Evolutionary conservation across 2,329 filamentous ascomycete species (phyloP), one percentile per base, ranked within the genome.

Genomic region (Atkinsonella hypoxylon): DNA sequence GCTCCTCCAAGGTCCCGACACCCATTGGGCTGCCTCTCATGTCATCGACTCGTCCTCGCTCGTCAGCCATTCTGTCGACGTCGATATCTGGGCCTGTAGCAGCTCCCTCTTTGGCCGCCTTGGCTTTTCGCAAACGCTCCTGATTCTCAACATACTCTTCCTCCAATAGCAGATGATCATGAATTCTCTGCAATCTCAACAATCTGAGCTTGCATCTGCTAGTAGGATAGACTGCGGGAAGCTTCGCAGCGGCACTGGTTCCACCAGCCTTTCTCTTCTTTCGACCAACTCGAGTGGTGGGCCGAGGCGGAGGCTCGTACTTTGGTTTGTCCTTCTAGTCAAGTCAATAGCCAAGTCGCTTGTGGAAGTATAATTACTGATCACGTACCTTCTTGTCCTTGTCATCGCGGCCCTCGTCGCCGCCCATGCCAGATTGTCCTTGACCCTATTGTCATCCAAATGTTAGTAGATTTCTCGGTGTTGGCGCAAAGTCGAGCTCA

Each of bases 91-190:
- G 72, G 57, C 90, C 87, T 31, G 78, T 75, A 26, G 75, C 78
- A 52, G 78, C 73, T 50, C 79, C 82, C 59, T 85, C 84, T 64
- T 87, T 85, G 50, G 81, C 85, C 1, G 82, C 79, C 77, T 95
- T 96, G 56, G 89, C 85, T 70, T 95, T 96, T 62, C 94, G 84
- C 61, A 96, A 76, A 44, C 89, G 87, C 71, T 98, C 93, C 71
- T 98, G 93, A 69, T 98, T 98, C 76, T 97, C 91, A 55, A 98
- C 93, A 59, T 95, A 98, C 71, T 98, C 93, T 67, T 98, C 93
- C 68, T 98, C 93, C 31, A 98, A 81, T 55, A 98, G 76, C 54
- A 98, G 78, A 65, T 98, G 93, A 67, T 98, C 93, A 75, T 98
- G 94, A 61, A 97, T 89, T 64, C 93, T 85, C 74, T 98, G 93